A percentile compares a stretch with the other conserved stretches of the same genome.
Evolutionary conservation across 2,329 filamentous ascomycete species (phyloP).

Genomic region (Nothophoma quercina): DNA sequence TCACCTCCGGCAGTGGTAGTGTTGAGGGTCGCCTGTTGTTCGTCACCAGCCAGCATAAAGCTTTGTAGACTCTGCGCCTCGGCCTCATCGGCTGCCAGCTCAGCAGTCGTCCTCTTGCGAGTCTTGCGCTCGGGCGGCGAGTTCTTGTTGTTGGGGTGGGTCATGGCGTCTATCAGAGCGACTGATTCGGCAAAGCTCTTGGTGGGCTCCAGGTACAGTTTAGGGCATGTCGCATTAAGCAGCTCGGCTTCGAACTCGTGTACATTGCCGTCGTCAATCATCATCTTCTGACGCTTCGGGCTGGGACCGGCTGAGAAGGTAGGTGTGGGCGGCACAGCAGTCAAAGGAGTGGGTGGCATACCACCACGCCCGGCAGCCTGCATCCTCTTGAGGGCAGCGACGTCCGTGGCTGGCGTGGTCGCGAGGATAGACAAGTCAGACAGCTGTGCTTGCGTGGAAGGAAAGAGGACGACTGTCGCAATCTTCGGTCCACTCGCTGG

Average conservation of each 20-base stretch:
- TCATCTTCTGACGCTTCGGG: slow-evolving; percentile 78
- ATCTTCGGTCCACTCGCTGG: slow-evolving; percentile 60
- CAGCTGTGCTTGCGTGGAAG: slow-evolving; percentile 78
- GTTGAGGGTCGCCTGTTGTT: slow-evolving; percentile 71
- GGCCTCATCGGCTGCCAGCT: slow-evolving; percentile 94
- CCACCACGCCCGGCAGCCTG: slow-evolving; percentile 57
- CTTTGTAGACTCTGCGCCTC: slow-evolving; percentile 87
- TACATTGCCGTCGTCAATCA: slow-evolving; percentile 77
- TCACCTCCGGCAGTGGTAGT: slow-evolving; percentile 68
- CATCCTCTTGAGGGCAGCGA: slow-evolving; percentile 57
- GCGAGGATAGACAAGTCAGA: slow-evolving; percentile 80
- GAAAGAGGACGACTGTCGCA: slow-evolving; percentile 82
- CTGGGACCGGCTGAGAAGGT: slow-evolving; percentile 65
- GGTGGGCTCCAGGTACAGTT: slow-evolving; percentile 80
- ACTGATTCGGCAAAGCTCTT: slow-evolving; percentile 73
- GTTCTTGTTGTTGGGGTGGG: slow-evolving; percentile 79
- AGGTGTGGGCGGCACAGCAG: slow-evolving; percentile 61
- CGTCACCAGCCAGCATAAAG: slow-evolving; percentile 92
- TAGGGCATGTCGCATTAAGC: slow-evolving; percentile 74
- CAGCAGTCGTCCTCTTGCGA: slow-evolving; percentile 90
- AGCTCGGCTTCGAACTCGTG: slow-evolving; percentile 79
- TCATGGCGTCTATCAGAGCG: slow-evolving; percentile 72
- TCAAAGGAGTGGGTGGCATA: slow-evolving; percentile 72
- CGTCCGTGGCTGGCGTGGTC: slow-evolving; percentile 67
- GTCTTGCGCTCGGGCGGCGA: slow-evolving; percentile 84